Evolutionary conservation across 163 green algal genomes (phyloP), one percentile per base, ranked within the genome.

Genomic region (Picocystis sp.): DNA sequence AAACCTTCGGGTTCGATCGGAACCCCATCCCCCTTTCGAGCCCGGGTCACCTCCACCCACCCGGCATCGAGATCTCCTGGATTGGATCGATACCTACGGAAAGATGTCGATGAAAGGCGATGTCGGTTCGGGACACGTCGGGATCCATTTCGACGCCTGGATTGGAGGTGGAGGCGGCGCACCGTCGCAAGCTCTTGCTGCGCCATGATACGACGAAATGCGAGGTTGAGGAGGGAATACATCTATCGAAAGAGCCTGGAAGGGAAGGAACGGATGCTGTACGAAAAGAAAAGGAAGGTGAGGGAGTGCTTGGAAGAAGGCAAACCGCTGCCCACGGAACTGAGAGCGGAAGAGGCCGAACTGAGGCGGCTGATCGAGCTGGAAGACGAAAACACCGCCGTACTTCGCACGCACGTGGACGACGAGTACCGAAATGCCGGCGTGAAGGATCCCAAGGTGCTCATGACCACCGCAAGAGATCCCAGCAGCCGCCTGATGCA

Each of bases 171-270:
- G 29, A 38, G 29, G 29, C 29, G 29, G 29, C 29, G 29, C 29
- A 38, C 5, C 5, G 3, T 3, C 29, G 29, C 29, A 38, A 3
- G 8, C 29, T 8, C 47, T 33, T 54, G 17, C 24, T 54, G 47
- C 15, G 41, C 14, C 17, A 95, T 97, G 83, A 53, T 95, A 22
- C 65, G 81, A 3, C 62, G 90, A 3, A 92, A 94, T 47, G 78
- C 83, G 3, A 64, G 90, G 0, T 56, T 94, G 17, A 59, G 90
- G 0, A 83, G 86, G 45, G 89, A 99, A 61, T 99, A 95, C 65
- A 47, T 99, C 22, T 97, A 93, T 59, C 53, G 88, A 15, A 99
- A 99, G 60, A 82, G 78, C 25, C 53, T 99, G 29, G 90, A 99
- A 67, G 90, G 88, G 38, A 95, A 95, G 62, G 87, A 96, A 60